Percentiles rank a stretch among this genome's conserved stretches.
Evolutionary conservation across 148 eudicot species (phyloP).

Genomic region (Spergularia bocconei): DNA sequence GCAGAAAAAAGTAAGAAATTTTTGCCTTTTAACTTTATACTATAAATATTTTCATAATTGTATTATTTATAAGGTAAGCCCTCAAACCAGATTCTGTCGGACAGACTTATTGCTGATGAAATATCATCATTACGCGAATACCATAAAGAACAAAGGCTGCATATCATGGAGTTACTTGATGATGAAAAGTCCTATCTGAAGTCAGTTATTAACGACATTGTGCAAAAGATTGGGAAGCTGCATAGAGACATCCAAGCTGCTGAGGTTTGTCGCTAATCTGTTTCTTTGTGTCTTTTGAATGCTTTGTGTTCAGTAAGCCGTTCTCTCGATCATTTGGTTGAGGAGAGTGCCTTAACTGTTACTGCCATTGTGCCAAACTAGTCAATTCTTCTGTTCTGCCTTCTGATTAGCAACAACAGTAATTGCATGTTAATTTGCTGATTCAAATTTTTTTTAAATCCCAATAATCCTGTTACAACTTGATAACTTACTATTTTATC

Average conservation of each 20-base stretch:
- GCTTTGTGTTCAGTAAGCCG: neutral
- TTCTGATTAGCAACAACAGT: too few species aligned
- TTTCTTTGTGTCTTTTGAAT: slow-evolving; percentile 11
- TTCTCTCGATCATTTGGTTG: neutral
- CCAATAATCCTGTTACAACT: neutral
- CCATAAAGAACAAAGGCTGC: slow-evolving; percentile 52
- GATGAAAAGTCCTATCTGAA: slow-evolving; percentile 57
- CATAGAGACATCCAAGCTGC: slow-evolving; percentile 34
- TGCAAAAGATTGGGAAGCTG: slow-evolving; percentile 50
- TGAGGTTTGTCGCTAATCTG: slow-evolving; percentile 39
- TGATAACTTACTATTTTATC: neutral
- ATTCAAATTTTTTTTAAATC: neutral
- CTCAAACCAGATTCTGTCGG: slow-evolving; percentile 49
- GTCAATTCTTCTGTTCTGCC: too few species aligned
- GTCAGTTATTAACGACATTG: slow-evolving; percentile 39
- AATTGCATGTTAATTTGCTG: too few species aligned
- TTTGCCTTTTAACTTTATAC: slow-evolving; percentile 3
- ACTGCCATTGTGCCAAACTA: too few species aligned
- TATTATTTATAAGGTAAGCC: slow-evolving; percentile 25
- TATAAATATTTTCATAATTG: neutral
- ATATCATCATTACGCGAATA: slow-evolving; percentile 53
- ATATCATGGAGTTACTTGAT: slow-evolving; percentile 51
- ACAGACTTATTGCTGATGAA: slow-evolving; percentile 44
- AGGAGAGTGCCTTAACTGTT: too few species aligned
- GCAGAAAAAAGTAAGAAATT: slow-evolving; percentile 55